phyloP scores from a whole-genome alignment of 2,329 filamentous ascomycete genomes.

The Hypoxylon sp. region DNA sequence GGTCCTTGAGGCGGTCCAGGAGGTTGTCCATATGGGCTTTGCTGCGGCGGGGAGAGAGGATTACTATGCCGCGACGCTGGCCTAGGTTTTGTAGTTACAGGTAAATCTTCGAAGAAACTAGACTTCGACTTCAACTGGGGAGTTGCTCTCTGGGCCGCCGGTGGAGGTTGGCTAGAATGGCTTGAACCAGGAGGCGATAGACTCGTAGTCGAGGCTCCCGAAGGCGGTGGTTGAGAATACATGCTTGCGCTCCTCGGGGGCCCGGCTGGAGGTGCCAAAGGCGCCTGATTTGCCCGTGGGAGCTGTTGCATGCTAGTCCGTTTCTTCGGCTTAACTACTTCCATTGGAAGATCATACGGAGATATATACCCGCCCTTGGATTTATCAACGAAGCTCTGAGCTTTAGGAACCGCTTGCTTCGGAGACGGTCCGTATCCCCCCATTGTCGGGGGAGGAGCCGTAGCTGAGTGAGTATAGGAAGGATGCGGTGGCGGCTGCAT shows the following conservation, averaged over 20 bases:
- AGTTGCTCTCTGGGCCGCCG: slow-evolving; percentile 55
- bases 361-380: slow-evolving; percentile 93
- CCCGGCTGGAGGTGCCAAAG: slow-evolving; percentile 64
- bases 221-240: slow-evolving; percentile 54
- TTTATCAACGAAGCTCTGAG: slow-evolving; percentile 91
- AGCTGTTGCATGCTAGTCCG: slow-evolving; percentile 72
- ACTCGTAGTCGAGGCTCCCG: slow-evolving; percentile 48
- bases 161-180: slow-evolving; percentile 55
- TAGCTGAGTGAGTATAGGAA: slow-evolving; percentile 51
- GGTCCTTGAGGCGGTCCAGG: slow-evolving; percentile 53
- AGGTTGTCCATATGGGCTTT: slow-evolving; percentile 56
- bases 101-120: slow-evolving; percentile 85
- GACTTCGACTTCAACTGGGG: slow-evolving; percentile 59
- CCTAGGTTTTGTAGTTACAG: slow-evolving; percentile 73
- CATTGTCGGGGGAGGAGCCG: slow-evolving; percentile 51
- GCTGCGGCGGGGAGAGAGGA: slow-evolving; percentile 61
- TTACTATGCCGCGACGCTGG: slow-evolving; percentile 70
- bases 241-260: slow-evolving; percentile 76
- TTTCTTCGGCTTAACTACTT: slow-evolving; percentile 82
- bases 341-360: slow-evolving; percentile 94
- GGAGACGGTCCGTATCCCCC: slow-evolving; percentile 57
- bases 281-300: slow-evolving; percentile 61
- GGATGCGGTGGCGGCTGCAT: slow-evolving; percentile 48
- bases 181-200: slow-evolving; percentile 58
- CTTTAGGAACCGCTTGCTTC: slow-evolving; percentile 67